A percentile compares a stretch with the other conserved stretches of the same genome.
Conservation (phyloP, 805 yeast species). For the Candida dendrica region DNA sequence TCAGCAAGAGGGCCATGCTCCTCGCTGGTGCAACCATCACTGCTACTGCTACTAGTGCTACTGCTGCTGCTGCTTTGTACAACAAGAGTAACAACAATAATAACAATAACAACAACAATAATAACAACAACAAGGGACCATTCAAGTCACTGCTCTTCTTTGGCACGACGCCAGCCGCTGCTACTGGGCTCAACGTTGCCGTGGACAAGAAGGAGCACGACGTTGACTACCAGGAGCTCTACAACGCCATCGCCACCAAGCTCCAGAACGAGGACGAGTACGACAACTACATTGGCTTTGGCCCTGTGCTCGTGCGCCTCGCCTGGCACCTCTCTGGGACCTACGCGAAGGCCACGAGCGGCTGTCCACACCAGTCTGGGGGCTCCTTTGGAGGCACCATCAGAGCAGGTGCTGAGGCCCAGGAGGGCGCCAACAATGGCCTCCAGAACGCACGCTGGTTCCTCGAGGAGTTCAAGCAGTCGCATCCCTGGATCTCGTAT, state of each 20-base stretch:
- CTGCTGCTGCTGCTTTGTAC: constrained; percentile 22
- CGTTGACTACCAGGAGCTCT: constrained; percentile 58
- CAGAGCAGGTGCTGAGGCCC: constrained; percentile 47
- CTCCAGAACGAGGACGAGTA: constrained; percentile 48
- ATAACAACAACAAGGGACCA: constrained; percentile 12
- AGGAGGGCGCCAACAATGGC: constrained; percentile 42
- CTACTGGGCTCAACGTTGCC: constrained; percentile 30
- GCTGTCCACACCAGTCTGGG: constrained; percentile 35
- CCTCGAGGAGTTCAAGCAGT: constrained; percentile 45
- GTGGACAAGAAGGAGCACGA: constrained; percentile 20
- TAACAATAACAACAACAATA: constrained; percentile 10
- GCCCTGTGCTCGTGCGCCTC: constrained; percentile 71
- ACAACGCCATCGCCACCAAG: constrained; percentile 64
- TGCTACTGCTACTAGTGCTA: constrained; percentile 23
- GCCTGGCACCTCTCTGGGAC: constrained; percentile 92
- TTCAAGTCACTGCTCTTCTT: constrained; percentile 8
- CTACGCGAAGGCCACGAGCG: constrained; percentile 48
- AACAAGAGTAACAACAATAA: constrained; percentile 12
- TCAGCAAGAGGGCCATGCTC: constrained; percentile 17
- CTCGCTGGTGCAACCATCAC: constrained; percentile 23
- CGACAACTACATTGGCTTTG: constrained; percentile 64
- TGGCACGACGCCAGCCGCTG: constrained; percentile 23
- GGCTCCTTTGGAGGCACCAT: constrained; percentile 73
- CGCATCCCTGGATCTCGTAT: constrained; percentile 64
- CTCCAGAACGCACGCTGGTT: constrained; percentile 45